Base-by-base conservation (phyloP, 1,284 basidiomycete species). In the Cryptococcus sp. region DNA sequence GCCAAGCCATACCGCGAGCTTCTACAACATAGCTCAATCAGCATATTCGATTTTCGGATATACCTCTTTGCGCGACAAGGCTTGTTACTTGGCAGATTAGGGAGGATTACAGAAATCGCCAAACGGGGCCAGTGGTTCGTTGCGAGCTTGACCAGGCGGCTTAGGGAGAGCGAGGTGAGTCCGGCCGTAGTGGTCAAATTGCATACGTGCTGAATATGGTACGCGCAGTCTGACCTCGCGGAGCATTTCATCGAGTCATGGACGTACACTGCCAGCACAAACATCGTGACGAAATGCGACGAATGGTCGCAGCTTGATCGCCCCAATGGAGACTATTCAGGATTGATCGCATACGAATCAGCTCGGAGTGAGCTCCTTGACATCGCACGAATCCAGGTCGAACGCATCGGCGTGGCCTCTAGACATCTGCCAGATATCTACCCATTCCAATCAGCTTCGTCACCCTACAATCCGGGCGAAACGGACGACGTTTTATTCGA, bases 21-120 rank as follows among this genome's bases (percentile, higher is more conserved):
- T 54, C 92, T 98, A 54, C 83, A 93, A n/a, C 85, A 87, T 15
- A 94, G 93, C 75, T 85, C 87, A 17, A 95, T 99, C 63, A 90
- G 91, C 2, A 85, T 98, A 7, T 97, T 98, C 72, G 96, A 99
- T 79, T 89, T 97, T 67, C 85, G 93, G 50, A 85, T 89, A 69
- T 99, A 97, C 75, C 82, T 99, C 19, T 88, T 98, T 61, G 88
- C 92, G 5, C 83, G 91, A 35, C 91, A 96, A 76, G 91, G 90
- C 53, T 80, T 82, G 52, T 80, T 98, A 38, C 80, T 97, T 2
- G 89, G 86, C 49, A 86, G 85, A 66, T 76, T 91, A 63, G 87
- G 87, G 17, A 94, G 97, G 73, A 82, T 99, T 45, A 85, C 85
- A 27, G 84, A 85, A n/a, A 91, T 98, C 68, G 87, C 90, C 5